Evolutionary conservation across 495 filamentous ascomycete genomes (phyloP).

Genomic region (Cryomyces antarcticus): DNA sequence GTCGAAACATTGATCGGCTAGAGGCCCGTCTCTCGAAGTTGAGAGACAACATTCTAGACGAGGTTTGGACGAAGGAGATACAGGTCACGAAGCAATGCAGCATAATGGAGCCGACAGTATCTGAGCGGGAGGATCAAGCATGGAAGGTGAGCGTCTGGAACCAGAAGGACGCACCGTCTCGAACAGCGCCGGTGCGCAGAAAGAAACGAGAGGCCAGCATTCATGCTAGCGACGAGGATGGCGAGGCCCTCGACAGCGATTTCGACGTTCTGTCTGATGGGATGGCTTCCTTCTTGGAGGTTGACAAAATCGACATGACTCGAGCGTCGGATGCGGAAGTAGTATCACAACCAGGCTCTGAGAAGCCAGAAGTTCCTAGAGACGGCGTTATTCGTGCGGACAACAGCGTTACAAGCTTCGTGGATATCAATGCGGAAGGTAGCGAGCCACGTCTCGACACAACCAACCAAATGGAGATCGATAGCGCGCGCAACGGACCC

Average conservation of each 20-base stretch:
- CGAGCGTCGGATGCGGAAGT: background rate
- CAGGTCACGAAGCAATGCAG: constrained; percentile 30
- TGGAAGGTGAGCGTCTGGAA: constrained; percentile 36
- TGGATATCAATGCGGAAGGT: background rate
- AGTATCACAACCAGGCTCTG: background rate
- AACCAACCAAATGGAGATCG: background rate
- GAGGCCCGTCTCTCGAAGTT: constrained; percentile 29
- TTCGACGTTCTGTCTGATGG: constrained; percentile 7
- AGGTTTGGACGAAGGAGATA: constrained; percentile 26
- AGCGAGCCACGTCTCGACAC: background rate
- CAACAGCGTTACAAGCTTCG: background rate
- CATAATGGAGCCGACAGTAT: constrained; percentile 42
- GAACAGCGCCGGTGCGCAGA: constrained; percentile 16
- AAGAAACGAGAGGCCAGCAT: constrained; percentile 7
- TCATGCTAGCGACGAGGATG: constrained; percentile 6
- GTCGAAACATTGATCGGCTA: constrained; percentile 17
- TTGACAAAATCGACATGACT: background rate
- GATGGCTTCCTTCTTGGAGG: background rate
- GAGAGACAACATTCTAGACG: constrained; percentile 25
- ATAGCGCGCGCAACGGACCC: background rate
- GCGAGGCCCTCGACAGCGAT: constrained; percentile 1
- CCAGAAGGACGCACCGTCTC: constrained; percentile 26
- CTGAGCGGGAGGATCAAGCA: constrained; percentile 28
- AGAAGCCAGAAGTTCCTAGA: too few species aligned
- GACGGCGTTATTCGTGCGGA: too few species aligned